A percentile compares a stretch with the other conserved stretches of the same genome.
Evolutionary conservation across 305 asterid genomes (phyloP).

Genomic region (Ilex paraguariensis): DNA sequence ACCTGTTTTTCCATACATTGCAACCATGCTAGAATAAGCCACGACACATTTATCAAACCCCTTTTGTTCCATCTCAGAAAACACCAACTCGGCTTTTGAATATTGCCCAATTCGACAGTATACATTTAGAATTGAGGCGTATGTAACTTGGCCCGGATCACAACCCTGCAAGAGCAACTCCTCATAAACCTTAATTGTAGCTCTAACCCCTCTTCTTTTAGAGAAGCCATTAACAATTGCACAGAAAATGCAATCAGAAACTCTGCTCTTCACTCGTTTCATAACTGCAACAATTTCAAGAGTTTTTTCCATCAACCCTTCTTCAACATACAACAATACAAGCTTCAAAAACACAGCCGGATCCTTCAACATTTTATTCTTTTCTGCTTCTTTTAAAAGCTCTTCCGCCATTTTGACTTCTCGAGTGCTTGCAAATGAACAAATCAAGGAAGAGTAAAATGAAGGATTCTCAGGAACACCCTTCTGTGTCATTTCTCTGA

Average conservation of each 20-base stretch:
- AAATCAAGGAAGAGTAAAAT: constrained; percentile 60
- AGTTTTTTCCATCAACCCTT: constrained; percentile 60
- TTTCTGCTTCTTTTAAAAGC: constrained; percentile 66
- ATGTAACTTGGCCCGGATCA: constrained; percentile 91
- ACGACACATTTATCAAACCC: constrained; percentile 75
- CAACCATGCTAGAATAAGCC: constrained; percentile 79
- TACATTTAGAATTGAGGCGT: constrained; percentile 55
- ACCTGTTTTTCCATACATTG: constrained; percentile 70
- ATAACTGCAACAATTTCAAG: constrained; percentile 44
- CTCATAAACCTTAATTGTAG: constrained; percentile 54
- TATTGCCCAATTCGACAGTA: constrained; percentile 58
- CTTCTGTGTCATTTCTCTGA: constrained; percentile 57
- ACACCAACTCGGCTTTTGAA: constrained; percentile 52
- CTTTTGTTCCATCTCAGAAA: constrained; percentile 55
- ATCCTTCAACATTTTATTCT: constrained; percentile 68
- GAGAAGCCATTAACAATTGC: constrained; percentile 80
- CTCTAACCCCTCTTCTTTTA: constrained; percentile 43
- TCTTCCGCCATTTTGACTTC: constrained; percentile 63
- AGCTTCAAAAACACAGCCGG: constrained; percentile 78
- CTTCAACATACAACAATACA: constrained; percentile 51
- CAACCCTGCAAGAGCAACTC: constrained; percentile 42
- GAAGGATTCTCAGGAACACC: constrained; percentile 45
- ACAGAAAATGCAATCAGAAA: constrained; percentile 84
- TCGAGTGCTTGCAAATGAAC: constrained; percentile 41
- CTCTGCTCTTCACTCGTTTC: constrained; percentile 52